Percentiles rank a stretch among this genome's conserved stretches.
These are phyloP conservation scores for Vanrija sp. DNA, from an alignment of 1,284 basidiomycete species.

Conservation along the genomic window DNA sequence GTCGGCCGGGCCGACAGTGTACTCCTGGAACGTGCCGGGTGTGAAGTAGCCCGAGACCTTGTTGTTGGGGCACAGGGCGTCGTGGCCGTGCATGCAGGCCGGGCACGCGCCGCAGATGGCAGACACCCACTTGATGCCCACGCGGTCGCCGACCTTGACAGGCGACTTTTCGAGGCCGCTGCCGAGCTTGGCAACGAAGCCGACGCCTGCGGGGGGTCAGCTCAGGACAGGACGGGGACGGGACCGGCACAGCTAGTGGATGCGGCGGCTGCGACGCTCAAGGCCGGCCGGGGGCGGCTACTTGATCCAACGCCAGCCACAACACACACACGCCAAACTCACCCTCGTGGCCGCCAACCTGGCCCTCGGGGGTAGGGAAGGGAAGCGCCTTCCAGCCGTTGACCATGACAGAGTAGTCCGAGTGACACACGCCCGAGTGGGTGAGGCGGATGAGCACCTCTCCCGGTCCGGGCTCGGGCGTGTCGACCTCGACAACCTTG, in stretches of 20 bases:
- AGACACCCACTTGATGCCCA: conserved; percentile 15
- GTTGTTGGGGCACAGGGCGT: conserved; percentile 5
- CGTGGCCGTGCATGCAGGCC: conserved; percentile 6
- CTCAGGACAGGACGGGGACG: background rate
- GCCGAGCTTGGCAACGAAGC: conserved; percentile 11
- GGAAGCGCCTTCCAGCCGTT: conserved; percentile 13
- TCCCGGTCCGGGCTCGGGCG: conserved; percentile 11
- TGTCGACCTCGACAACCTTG: conserved; percentile 16
- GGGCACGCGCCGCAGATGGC: conserved; percentile 9
- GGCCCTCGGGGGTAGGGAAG: conserved; percentile 5
- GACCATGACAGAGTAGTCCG: conserved; percentile 12
- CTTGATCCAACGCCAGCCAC: background rate
- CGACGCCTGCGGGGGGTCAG: conserved; percentile 4
- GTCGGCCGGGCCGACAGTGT: conserved; percentile 50
- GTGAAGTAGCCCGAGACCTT: conserved; percentile 32
- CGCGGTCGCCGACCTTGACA: conserved; percentile 15
- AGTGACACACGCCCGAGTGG: conserved; percentile 17
- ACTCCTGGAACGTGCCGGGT: conserved; percentile 81
- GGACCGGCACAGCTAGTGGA: background rate
- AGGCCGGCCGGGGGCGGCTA: too few relatives aligned
- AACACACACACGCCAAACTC: background rate
- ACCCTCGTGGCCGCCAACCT: conserved; percentile 17
- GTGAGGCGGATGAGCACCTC: conserved; percentile 14
- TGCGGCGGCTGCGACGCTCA: too few relatives aligned
- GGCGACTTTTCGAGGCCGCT: conserved; percentile 12